A percentile compares a stretch with the other conserved stretches of the same genome.
Conservation (phyloP, 805 yeast genomes). For the Metschnikowia henanensis region DNA sequence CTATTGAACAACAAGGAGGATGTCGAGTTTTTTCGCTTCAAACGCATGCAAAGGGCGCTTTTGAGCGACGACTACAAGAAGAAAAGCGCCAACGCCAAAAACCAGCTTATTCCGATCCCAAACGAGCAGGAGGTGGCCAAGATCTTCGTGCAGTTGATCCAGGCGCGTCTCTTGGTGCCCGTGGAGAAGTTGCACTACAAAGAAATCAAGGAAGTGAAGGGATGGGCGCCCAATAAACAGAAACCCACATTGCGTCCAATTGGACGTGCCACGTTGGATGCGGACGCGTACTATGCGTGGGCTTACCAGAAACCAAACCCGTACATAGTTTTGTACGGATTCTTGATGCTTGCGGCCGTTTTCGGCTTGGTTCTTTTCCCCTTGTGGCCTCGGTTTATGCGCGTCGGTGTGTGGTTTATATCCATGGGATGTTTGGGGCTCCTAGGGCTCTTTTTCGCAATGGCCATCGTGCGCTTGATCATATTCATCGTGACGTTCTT, state of each 20-base stretch:
- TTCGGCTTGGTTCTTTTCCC: slow-evolving; percentile 79
- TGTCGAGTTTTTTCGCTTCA: slow-evolving; percentile 82
- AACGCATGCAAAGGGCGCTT: slow-evolving; percentile 79
- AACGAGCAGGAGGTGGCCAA: slow-evolving; percentile 58
- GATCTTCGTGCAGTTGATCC: slow-evolving; percentile 66
- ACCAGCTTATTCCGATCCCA: slow-evolving; percentile 42
- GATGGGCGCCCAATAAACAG: slow-evolving; percentile 60
- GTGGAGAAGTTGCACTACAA: slow-evolving; percentile 69
- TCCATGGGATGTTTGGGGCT: slow-evolving; percentile 76
- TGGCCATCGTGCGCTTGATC: slow-evolving; percentile 79
- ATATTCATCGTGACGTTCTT: slow-evolving; percentile 61
- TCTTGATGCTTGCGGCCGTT: slow-evolving; percentile 63
- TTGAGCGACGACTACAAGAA: slow-evolving; percentile 66
- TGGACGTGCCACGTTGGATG: slow-evolving; percentile 57
- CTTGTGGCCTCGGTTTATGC: slow-evolving; percentile 90
- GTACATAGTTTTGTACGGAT: slow-evolving; percentile 58
- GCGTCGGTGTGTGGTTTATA: slow-evolving; percentile 87
- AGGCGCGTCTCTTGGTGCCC: slow-evolving; percentile 72
- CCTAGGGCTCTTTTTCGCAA: slow-evolving; percentile 68
- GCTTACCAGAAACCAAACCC: slow-evolving; percentile 72
- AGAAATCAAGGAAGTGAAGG: slow-evolving; percentile 57
- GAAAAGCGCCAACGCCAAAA: slow-evolving; percentile 47
- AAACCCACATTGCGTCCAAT: slow-evolving; percentile 59
- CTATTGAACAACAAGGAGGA: slow-evolving; percentile 64
- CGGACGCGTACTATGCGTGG: slow-evolving; percentile 84